Percentiles rank a stretch among this genome's conserved stretches.
Evolutionary conservation across 2,329 filamentous ascomycete species (phyloP).

Genomic region (Orbilia javanica): DNA sequence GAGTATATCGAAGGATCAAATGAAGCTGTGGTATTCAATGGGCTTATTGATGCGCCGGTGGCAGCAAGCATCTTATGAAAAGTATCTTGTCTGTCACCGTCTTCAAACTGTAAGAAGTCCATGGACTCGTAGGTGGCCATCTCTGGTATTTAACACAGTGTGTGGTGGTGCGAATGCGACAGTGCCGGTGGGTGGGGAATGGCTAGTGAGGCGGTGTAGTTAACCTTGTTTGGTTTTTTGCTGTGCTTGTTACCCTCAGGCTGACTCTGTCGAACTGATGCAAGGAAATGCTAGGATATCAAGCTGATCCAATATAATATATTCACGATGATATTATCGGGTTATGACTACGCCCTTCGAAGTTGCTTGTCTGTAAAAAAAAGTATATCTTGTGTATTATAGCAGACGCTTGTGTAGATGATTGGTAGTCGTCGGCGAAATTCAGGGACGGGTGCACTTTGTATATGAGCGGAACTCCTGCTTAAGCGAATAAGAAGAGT

Average conservation of each 20-base stretch:
- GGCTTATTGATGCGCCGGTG: slow-evolving; percentile 55
- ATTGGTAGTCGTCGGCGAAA: slow-evolving; percentile 3
- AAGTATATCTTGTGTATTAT: background rate
- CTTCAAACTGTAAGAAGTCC: slow-evolving; percentile 57
- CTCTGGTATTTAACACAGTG: slow-evolving; percentile 46
- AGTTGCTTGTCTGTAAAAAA: background rate
- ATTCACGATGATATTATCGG: slow-evolving; percentile 51
- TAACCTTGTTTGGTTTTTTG: slow-evolving; percentile 43
- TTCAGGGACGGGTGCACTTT: slow-evolving; percentile 28
- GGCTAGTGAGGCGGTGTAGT: slow-evolving; percentile 57
- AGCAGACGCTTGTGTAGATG: background rate
- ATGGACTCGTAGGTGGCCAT: slow-evolving; percentile 58
- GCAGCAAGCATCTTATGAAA: slow-evolving; percentile 59
- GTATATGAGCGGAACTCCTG: slow-evolving; percentile 51
- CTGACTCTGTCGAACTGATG: slow-evolving; percentile 23
- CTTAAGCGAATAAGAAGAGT: slow-evolving; percentile 59
- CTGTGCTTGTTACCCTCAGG: slow-evolving; percentile 15
- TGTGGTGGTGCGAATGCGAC: slow-evolving; percentile 51
- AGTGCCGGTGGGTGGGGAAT: slow-evolving; percentile 28
- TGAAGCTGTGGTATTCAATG: slow-evolving; percentile 50
- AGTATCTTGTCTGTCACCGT: slow-evolving; percentile 56
- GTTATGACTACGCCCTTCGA: slow-evolving; percentile 34
- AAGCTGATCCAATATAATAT: slow-evolving; percentile 27
- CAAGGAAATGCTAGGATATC: slow-evolving; percentile 21
- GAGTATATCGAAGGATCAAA: slow-evolving; percentile 56